phyloP scores from a whole-genome alignment of 768 basidiomycete species.

The Mycena alexandri region DNA sequence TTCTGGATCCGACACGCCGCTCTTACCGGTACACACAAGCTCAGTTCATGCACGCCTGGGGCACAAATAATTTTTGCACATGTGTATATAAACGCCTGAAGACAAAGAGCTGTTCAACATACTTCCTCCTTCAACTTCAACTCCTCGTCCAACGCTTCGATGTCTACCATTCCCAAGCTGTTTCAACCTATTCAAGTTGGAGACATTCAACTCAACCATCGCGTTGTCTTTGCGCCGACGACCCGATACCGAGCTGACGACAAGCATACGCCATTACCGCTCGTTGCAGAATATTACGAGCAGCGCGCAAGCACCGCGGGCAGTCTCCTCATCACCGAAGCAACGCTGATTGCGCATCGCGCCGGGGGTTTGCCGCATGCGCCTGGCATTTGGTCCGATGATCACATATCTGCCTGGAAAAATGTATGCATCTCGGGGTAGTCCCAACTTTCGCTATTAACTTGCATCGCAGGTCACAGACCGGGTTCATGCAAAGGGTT shows the following conservation, averaged over 20 bases:
- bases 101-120: not conserved
- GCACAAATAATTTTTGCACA: too few relatives aligned
- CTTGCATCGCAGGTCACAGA: conserved; percentile 26
- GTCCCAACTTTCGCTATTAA: not conserved
- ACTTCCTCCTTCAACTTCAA: not conserved
- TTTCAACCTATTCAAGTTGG: conserved; percentile 58
- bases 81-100: too few relatives aligned
- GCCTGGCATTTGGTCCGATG: conserved; percentile 57
- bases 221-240: conserved; percentile 61
- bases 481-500: conserved; percentile 37
- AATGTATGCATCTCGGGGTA: conserved; percentile 39
- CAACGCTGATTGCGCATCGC: conserved; percentile 47
- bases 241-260: conserved; percentile 55
- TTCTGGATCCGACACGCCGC: too few relatives aligned
- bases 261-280: conserved; percentile 48
- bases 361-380: conserved; percentile 50
- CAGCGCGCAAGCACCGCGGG: conserved; percentile 44
- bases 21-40: too few relatives aligned
- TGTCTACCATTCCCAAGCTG: conserved; percentile 38
- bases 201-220: conserved; percentile 52
- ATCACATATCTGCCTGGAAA: conserved; percentile 63
- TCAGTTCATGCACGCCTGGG: too few relatives aligned
- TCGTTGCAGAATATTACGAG: conserved; percentile 45
- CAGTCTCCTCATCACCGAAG: conserved; percentile 55
- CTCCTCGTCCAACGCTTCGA: not conserved